These are phyloP conservation scores for Zizania latifolia DNA, from an alignment of 176 grass and related monocot species.

Conservation along the genomic window DNA sequence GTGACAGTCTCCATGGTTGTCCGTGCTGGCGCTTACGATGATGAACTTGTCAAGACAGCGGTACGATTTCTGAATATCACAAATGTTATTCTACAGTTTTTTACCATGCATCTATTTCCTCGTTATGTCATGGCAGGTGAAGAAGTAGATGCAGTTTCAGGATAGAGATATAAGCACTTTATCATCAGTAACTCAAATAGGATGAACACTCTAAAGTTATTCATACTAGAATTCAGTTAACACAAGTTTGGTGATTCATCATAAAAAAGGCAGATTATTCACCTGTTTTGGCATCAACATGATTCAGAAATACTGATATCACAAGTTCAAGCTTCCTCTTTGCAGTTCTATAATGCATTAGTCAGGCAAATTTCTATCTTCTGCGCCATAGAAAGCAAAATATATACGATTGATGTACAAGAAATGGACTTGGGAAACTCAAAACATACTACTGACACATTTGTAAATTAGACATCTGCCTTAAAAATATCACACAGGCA, in stretches of 20 bases:
- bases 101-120: neutral
- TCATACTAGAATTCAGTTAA: neutral
- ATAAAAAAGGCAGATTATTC: too few relatives aligned
- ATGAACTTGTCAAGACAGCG: slow-evolving; percentile 89
- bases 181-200: neutral
- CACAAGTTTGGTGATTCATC: neutral
- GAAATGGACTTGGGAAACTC: neutral
- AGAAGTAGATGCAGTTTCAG: neutral
- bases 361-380: neutral
- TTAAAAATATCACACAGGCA: too few relatives aligned
- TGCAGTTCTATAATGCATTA: neutral
- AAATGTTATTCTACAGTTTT: neutral
- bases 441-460: neutral
- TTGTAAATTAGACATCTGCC: slow-evolving; percentile 1
- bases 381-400: neutral
- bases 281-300: neutral
- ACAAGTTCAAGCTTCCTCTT: neutral
- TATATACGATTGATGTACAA: neutral
- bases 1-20: slow-evolving; percentile 64
- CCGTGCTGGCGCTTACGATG: slow-evolving; percentile 64
- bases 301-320: neutral
- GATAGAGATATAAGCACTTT: neutral
- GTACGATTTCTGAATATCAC: slow-evolving; percentile 40
- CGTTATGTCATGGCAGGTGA: neutral
- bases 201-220: neutral